Percentiles rank a stretch among this genome's conserved stretches.
Conservation (phyloP, 1,284 basidiomycete genomes). For the Boletus hoseneyae region DNA sequence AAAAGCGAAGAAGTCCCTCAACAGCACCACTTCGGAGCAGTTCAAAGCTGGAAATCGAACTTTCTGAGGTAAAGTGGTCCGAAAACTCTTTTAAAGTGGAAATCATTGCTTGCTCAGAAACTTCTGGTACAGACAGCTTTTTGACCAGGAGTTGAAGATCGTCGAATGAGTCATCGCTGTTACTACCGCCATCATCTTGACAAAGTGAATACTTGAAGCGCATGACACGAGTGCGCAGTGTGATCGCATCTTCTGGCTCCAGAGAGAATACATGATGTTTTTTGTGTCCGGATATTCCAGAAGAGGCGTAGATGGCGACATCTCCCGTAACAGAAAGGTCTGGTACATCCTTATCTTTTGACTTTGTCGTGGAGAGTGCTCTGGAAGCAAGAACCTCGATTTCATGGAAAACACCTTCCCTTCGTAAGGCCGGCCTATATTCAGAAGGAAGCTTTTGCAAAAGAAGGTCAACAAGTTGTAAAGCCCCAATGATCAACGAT, state of each 20-base stretch:
- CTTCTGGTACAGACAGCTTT: slow-evolving; percentile 50
- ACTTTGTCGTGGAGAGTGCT: slow-evolving; percentile 52
- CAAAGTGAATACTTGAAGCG: slow-evolving; percentile 72
- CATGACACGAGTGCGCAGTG: slow-evolving; percentile 82
- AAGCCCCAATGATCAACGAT: slow-evolving; percentile 76
- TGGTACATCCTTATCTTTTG: slow-evolving; percentile 48
- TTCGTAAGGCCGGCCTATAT: slow-evolving; percentile 83
- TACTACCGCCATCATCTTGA: slow-evolving; percentile 55
- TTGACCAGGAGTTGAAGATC: slow-evolving; percentile 65
- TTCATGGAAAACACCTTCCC: slow-evolving; percentile 94
- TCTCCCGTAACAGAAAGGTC: slow-evolving; percentile 40
- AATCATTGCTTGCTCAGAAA: slow-evolving; percentile 64
- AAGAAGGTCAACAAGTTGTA: slow-evolving; percentile 90
- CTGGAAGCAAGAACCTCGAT: slow-evolving; percentile 73
- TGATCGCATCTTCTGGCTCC: slow-evolving; percentile 87
- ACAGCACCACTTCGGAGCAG: slow-evolving; percentile 91
- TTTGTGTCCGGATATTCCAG: slow-evolving; percentile 60
- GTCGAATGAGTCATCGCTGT: slow-evolving; percentile 63
- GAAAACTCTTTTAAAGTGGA: slow-evolving; percentile 72
- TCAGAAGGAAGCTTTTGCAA: slow-evolving; percentile 77
- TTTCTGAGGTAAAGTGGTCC: slow-evolving; percentile 74
- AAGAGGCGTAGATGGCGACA: slow-evolving; percentile 30
- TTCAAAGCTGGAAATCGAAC: slow-evolving; percentile 94
- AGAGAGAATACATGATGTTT: slow-evolving; percentile 61
- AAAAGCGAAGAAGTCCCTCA: slow-evolving; percentile 81